Evolutionary conservation across 2,329 filamentous ascomycete genomes (phyloP).

Genomic region (Thielaviopsis punctulata): DNA sequence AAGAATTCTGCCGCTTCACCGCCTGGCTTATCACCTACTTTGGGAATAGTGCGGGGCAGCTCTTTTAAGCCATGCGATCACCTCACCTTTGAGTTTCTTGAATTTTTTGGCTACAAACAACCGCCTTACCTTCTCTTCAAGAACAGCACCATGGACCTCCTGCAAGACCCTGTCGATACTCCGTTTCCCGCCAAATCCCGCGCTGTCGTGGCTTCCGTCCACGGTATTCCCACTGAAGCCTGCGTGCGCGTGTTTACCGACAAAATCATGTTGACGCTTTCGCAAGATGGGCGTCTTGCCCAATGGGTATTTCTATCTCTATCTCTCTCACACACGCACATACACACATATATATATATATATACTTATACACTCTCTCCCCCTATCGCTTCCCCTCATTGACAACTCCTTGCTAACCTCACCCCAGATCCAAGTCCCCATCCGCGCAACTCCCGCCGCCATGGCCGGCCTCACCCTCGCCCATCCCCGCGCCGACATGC

Average conservation of each 20-base stretch:
- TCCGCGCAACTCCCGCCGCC: conserved; percentile 40
- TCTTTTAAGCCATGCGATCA: too few relatives aligned
- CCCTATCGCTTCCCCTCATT: background rate
- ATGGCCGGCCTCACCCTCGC: conserved; percentile 7
- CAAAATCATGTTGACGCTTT: conserved; percentile 79
- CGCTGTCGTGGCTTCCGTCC: conserved; percentile 42
- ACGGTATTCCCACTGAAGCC: conserved; percentile 54
- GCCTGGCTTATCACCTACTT: conserved; percentile 14
- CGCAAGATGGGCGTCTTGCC: conserved; percentile 66
- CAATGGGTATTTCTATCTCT: conserved; percentile 58
- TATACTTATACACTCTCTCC: background rate
- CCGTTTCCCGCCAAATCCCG: conserved; percentile 52
- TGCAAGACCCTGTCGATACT: conserved; percentile 19
- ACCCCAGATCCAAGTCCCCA: conserved; percentile 56
- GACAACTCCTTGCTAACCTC: background rate
- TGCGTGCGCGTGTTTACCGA: conserved; percentile 63
- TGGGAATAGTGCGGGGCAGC: conserved; percentile 21
- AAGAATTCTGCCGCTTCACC: conserved; percentile 20
- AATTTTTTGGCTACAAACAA: too few relatives aligned
- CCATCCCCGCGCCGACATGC: conserved; percentile 19
- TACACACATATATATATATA: too few relatives aligned
- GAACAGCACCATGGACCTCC: background rate
- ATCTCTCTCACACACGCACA: background rate
- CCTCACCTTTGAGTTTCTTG: too few relatives aligned
- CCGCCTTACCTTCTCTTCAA: too few relatives aligned